Conservation (phyloP, 2,329 filamentous ascomycete species). For the Hypoxylon sp. region DNA sequence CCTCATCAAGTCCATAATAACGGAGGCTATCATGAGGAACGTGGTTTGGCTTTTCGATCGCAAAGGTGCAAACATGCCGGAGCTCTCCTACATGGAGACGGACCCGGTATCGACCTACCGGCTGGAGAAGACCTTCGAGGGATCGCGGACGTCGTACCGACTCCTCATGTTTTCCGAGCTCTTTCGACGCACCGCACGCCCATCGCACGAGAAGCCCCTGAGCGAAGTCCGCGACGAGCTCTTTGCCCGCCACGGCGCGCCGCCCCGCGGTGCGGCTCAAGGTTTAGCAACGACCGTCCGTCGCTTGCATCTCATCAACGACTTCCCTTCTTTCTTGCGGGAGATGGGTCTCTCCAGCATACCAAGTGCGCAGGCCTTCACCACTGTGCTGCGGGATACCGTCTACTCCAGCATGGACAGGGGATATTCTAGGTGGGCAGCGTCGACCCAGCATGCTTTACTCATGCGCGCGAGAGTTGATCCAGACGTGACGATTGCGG, state of each 20-base stretch:
- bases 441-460: slow-evolving; percentile 28
- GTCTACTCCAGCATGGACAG: slow-evolving; percentile 45
- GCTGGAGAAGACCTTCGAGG: slow-evolving; percentile 55
- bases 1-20: slow-evolving; percentile 54
- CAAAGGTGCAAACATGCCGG: slow-evolving; percentile 48
- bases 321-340: slow-evolving; percentile 53
- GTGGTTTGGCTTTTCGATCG: slow-evolving; percentile 59
- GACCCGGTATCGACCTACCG: slow-evolving; percentile 54
- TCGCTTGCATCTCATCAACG: slow-evolving; percentile 51
- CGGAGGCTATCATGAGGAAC: slow-evolving; percentile 58
- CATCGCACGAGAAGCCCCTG: slow-evolving; percentile 47
- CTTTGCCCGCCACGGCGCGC: slow-evolving; percentile 56
- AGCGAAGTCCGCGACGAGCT: slow-evolving; percentile 53
- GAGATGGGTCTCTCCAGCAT: slow-evolving; percentile 51
- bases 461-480: slow-evolving; percentile 35
- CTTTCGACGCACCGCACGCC: slow-evolving; percentile 55
- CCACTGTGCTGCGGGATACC: slow-evolving; percentile 46
- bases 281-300: slow-evolving; percentile 53
- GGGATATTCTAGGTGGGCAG: slow-evolving; percentile 46
- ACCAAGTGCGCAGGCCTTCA: slow-evolving; percentile 43
- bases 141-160: slow-evolving; percentile 56
- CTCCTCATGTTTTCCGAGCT: slow-evolving; percentile 62
- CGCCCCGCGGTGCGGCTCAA: slow-evolving; percentile 51
- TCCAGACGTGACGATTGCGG: slow-evolving; percentile 16
- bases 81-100: slow-evolving; percentile 56